Evolutionary conservation across 805 yeast genomes (phyloP).

Genomic region (Saccharomycopsis fermentans): DNA sequence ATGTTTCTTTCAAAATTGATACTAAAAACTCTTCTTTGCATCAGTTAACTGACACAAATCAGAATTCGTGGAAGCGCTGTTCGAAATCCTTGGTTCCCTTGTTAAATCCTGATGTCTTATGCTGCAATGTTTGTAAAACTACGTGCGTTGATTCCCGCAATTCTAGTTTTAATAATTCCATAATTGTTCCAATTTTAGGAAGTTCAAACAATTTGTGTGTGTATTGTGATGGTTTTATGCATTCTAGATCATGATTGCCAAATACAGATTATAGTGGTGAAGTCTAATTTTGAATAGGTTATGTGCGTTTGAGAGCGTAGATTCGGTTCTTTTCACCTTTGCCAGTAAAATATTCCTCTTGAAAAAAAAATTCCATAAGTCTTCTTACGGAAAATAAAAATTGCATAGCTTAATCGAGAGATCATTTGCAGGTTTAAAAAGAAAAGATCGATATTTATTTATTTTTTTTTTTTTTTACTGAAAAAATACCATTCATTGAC

Average conservation of each 20-base stretch:
- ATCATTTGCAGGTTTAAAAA: neutral
- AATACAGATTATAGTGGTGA: neutral
- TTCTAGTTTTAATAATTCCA: neutral
- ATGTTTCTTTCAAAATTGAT: neutral
- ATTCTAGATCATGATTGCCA: neutral
- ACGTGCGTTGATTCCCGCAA: neutral
- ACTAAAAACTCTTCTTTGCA: neutral
- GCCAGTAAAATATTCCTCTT: neutral
- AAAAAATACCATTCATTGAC: too few relatives aligned
- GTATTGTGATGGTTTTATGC: neutral
- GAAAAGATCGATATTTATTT: neutral
- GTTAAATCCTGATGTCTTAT: neutral
- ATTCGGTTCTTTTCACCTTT: neutral
- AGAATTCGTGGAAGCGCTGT: neutral
- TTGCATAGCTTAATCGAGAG: neutral
- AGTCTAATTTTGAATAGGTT: neutral
- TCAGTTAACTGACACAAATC: neutral
- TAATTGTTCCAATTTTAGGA: neutral
- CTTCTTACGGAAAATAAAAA: neutral
- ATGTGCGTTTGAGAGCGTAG: neutral
- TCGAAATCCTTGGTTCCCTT: neutral
- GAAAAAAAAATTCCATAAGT: neutral
- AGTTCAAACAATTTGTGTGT: neutral
- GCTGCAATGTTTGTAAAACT: neutral
- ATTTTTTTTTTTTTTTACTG: too few relatives aligned